Conservation (phyloP, 1,139 yeast genomes). For the Diutina pseudorugosa region DNA sequence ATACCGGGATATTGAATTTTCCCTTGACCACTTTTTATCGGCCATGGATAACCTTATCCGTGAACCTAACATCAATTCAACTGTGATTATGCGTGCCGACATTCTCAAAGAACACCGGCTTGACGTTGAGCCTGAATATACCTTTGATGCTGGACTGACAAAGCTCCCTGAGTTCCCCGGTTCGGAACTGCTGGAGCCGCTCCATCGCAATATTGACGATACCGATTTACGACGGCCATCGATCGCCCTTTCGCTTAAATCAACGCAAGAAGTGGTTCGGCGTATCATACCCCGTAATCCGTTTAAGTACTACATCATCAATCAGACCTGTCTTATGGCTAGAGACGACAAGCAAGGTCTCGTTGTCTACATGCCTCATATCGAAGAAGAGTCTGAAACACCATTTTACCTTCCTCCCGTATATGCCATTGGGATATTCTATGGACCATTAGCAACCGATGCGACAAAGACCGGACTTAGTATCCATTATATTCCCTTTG, state of each 20-base stretch:
- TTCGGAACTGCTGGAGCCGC: slow-evolving; percentile 5
- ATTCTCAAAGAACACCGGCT: slow-evolving; percentile 46
- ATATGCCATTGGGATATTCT: slow-evolving; percentile 65
- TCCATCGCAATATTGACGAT: slow-evolving; percentile 44
- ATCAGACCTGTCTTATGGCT: slow-evolving; percentile 63
- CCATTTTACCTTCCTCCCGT: slow-evolving; percentile 88
- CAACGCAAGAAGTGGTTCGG: slow-evolving; percentile 45
- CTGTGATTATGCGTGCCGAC: slow-evolving; percentile 84
- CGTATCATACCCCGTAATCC: slow-evolving; percentile 86
- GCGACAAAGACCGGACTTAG: slow-evolving; percentile 35
- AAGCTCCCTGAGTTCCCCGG: slow-evolving; percentile 21
- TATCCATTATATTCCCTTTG: slow-evolving; percentile 68
- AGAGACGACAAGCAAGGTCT: slow-evolving; percentile 12
- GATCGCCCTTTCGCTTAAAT: slow-evolving; percentile 18
- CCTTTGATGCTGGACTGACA: slow-evolving; percentile 1
- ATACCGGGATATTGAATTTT: slow-evolving; percentile 18
- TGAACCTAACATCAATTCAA: slow-evolving; percentile 87
- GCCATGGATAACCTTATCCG: slow-evolving; percentile 76
- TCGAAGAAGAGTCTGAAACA: slow-evolving; percentile 42
- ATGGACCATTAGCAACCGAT: slow-evolving; percentile 13
- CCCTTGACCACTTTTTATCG: slow-evolving; percentile 43
- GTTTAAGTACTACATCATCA: slow-evolving; percentile 66
- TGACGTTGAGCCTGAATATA: slow-evolving; percentile 12
- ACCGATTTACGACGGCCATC: slow-evolving; percentile 36
- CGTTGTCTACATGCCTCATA: slow-evolving; percentile 70